Base-by-base conservation (phyloP, 139 green algal species). In the Chlorella vulgaris region DNA sequence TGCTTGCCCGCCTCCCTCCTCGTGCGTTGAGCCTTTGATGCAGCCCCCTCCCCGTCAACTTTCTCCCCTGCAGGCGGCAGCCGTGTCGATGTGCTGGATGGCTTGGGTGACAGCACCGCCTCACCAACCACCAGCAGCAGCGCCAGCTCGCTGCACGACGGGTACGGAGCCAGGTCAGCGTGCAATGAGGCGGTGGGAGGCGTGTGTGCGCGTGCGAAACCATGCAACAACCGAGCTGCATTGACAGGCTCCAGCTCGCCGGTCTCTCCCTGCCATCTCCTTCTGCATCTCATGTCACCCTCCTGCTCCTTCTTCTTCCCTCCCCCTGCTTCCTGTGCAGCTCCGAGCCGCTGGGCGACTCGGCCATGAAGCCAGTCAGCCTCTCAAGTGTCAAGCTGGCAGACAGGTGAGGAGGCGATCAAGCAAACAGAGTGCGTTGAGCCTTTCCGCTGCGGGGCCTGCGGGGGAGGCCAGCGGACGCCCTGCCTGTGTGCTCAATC, bases 61-160 rank as follows among this genome's bases (percentile, higher is more conserved):
- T 58, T 15, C 15, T 58, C 13, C 10, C 69, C 28, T 38, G 43
- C 69, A 62, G 40, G n/a, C 69, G 29, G 43, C 69, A 76, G 69
- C 73, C 73, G 73, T 8, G 6, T 13, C 43, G n/a, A 36, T 28
- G 51, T 79, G 51, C 51, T 79, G 51, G 73, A 79, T 7, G 69
- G 28, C 29, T 42, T 36, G 4, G 6, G n/a, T 28, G 69, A 62
- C 53, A 35, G 53, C 51, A 22, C 22, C 73, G 26, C 73, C 36
- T 68, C 73, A 35, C 51, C 73, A 26, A 53, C 53, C 73, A 69
- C 24, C 53, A 69, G 33, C 73, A 53, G 33, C 51, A 13, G 35
- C 73, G 42, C 53, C 53, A 36, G 10, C 7, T 35, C 35, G 24
- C 35, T 65, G 55, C 55, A n/a, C 55, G 55, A 65, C 15, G 55